Conservation (phyloP, 805 yeast genomes). For the Starmerella stellata region DNA sequence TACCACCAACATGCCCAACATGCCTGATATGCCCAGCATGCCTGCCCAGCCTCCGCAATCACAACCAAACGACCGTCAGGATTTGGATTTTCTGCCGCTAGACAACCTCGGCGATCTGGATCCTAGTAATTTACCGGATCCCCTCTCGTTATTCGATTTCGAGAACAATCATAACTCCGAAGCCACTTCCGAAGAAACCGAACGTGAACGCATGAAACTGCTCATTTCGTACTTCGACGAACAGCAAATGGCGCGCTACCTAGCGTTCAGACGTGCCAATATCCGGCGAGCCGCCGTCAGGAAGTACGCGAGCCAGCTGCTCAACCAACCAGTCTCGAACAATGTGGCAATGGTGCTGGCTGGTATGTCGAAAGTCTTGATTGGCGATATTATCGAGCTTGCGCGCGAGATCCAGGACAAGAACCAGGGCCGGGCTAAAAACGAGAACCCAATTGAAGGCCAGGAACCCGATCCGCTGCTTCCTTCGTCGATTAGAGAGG, state of each 20-base stretch:
- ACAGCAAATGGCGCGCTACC: constrained; percentile 77
- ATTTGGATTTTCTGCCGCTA: constrained; percentile 1
- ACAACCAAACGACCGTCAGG: no score
- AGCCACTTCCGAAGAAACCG: constrained; percentile 15
- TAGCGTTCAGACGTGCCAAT: constrained; percentile 65
- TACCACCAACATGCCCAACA: no score
- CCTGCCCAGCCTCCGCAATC: no score
- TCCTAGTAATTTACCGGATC: background rate
- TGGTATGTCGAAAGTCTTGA: constrained; percentile 71
- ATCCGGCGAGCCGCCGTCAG: constrained; percentile 57
- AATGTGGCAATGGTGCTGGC: constrained; percentile 66
- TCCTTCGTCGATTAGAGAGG: constrained; percentile 76
- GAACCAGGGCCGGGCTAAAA: constrained; percentile 10
- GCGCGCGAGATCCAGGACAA: constrained; percentile 54
- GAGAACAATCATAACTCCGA: background rate
- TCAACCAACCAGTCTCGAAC: constrained; percentile 64
- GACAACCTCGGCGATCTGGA: constrained; percentile 1
- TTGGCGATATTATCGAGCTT: constrained; percentile 76
- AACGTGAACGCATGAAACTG: constrained; percentile 27
- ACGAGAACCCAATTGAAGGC: constrained; percentile 24
- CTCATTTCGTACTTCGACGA: constrained; percentile 55
- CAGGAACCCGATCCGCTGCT: constrained; percentile 35
- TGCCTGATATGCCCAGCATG: no score
- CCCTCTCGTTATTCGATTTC: background rate
- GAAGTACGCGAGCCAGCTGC: constrained; percentile 56